Evolutionary conservation across 2,329 filamentous ascomycete genomes (phyloP).

Genomic region (Teratosphaeria pseudoeucalypti): DNA sequence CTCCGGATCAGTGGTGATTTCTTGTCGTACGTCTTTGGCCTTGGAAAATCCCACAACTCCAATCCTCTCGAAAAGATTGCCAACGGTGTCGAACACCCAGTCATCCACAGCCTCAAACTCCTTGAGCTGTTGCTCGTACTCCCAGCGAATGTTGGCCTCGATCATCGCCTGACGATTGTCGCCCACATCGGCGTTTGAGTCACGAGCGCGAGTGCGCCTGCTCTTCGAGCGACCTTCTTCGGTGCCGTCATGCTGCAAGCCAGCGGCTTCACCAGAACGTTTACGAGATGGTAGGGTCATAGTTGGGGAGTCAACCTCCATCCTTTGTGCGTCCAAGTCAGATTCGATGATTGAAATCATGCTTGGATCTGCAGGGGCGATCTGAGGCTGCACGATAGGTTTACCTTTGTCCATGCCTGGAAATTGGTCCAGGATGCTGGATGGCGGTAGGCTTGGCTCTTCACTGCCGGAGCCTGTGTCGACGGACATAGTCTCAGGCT

Average conservation of each 20-base stretch:
- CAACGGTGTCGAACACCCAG: conserved; percentile 45
- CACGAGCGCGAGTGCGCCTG: conserved; percentile 50
- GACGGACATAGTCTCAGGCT: background rate
- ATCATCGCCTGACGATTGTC: conserved; percentile 28
- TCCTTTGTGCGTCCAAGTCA: conserved; percentile 21
- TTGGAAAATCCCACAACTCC: conserved; percentile 32
- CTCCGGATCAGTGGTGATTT: conserved; percentile 9
- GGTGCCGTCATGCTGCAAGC: conserved; percentile 42
- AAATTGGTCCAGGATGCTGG: conserved; percentile 19
- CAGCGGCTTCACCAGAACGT: conserved; percentile 50
- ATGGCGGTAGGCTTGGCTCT: background rate
- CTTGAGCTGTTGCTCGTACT: conserved; percentile 46
- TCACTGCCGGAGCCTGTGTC: background rate
- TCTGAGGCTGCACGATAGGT: conserved; percentile 22
- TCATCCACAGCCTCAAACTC: conserved; percentile 46
- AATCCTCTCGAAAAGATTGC: conserved; percentile 42
- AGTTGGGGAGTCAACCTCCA: conserved; percentile 19
- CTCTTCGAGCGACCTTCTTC: conserved; percentile 50
- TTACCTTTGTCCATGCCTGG: conserved; percentile 21
- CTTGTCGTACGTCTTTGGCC: conserved; percentile 18
- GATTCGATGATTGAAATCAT: conserved; percentile 6
- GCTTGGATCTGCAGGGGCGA: conserved; percentile 17
- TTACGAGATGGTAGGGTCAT: conserved; percentile 42
- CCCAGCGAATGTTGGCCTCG: conserved; percentile 42
- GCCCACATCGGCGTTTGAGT: conserved; percentile 39